Conservation (phyloP, 2,329 filamentous ascomycete species). For the Hymenoscyphus fraxineus region DNA sequence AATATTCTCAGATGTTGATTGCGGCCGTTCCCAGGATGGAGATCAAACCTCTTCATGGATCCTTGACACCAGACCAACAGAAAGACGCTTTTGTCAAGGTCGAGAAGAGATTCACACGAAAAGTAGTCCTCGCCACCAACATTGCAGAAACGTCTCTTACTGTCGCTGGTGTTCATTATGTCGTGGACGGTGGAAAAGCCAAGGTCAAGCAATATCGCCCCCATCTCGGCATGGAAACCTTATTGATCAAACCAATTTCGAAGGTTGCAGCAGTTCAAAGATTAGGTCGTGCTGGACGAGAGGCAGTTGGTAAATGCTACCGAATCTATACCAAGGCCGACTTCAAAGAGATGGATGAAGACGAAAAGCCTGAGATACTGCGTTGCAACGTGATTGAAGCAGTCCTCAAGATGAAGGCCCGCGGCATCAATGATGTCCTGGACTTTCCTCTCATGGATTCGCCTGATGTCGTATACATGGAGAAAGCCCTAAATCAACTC, state of each 20-base stretch:
- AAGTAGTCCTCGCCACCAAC: slow-evolving; percentile 90
- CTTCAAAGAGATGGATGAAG: slow-evolving; percentile 65
- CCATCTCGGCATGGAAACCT: slow-evolving; percentile 80
- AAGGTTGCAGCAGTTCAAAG: slow-evolving; percentile 91
- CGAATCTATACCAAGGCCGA: slow-evolving; percentile 80
- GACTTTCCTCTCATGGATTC: slow-evolving; percentile 81
- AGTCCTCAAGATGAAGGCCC: slow-evolving; percentile 87
- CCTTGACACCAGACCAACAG: slow-evolving; percentile 81
- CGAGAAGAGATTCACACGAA: slow-evolving; percentile 69
- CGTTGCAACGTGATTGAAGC: slow-evolving; percentile 84
- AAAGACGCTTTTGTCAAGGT: slow-evolving; percentile 79
- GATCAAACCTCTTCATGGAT: slow-evolving; percentile 82
- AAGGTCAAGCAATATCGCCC: slow-evolving; percentile 91
- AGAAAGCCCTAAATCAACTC: slow-evolving; percentile 78
- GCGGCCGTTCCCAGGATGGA: slow-evolving; percentile 69
- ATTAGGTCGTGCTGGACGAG: slow-evolving; percentile 86
- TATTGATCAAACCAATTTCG: slow-evolving; percentile 86
- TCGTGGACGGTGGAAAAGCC: slow-evolving; percentile 88
- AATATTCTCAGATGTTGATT: slow-evolving; percentile 69
- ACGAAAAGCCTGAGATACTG: slow-evolving; percentile 83
- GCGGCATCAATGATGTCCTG: slow-evolving; percentile 77
- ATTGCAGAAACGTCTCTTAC: slow-evolving; percentile 99
- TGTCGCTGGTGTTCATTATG: slow-evolving; percentile 85
- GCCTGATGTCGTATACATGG: slow-evolving; percentile 72
- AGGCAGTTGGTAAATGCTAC: slow-evolving; percentile 85